Conservation (phyloP, 2,329 filamentous ascomycete species). For the Ceratocystis harringtonii region DNA sequence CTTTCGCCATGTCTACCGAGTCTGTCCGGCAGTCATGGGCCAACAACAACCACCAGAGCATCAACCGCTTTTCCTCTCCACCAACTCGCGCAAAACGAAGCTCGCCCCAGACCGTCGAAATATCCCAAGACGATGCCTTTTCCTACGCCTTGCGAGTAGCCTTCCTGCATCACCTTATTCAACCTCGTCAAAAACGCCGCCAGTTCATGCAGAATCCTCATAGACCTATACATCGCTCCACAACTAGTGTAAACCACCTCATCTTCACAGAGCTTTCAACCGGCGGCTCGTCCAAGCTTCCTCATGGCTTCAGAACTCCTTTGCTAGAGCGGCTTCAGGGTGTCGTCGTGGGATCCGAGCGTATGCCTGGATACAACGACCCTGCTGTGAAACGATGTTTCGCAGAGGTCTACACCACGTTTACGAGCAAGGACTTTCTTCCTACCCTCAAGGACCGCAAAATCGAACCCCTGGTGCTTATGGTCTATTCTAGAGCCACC, state of each 20-base stretch:
- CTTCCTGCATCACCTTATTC: slow-evolving; percentile 82
- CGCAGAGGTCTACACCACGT: slow-evolving; percentile 81
- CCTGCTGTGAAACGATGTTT: slow-evolving; percentile 85
- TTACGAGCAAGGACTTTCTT: slow-evolving; percentile 76
- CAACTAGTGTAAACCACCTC: slow-evolving; percentile 49
- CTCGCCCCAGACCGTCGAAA: slow-evolving; percentile 26
- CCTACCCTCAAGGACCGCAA: slow-evolving; percentile 86
- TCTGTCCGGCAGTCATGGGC: slow-evolving; percentile 15
- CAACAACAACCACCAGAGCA: slow-evolving; percentile 13
- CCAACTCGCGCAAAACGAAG: slow-evolving; percentile 18
- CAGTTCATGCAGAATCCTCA: slow-evolving; percentile 58
- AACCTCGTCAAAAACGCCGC: slow-evolving; percentile 76
- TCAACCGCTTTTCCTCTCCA: slow-evolving; percentile 18
- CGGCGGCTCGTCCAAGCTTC: slow-evolving; percentile 36
- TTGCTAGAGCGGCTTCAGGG: slow-evolving; percentile 61
- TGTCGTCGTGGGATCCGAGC: slow-evolving; percentile 68
- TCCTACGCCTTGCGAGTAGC: slow-evolving; percentile 80
- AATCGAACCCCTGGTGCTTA: slow-evolving; percentile 81
- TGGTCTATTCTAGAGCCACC: slow-evolving; percentile 90
- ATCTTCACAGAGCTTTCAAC: slow-evolving; percentile 14
- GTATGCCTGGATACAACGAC: slow-evolving; percentile 77
- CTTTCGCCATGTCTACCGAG: slow-evolving; percentile 16
- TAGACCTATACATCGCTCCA: slow-evolving; percentile 38
- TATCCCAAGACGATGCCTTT: slow-evolving; percentile 69
- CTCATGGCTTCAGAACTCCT: slow-evolving; percentile 37